Evolutionary conservation across 257 asterid species (phyloP), one percentile per base, ranked within the genome.

Genomic region (Scutellaria baicalensis): DNA sequence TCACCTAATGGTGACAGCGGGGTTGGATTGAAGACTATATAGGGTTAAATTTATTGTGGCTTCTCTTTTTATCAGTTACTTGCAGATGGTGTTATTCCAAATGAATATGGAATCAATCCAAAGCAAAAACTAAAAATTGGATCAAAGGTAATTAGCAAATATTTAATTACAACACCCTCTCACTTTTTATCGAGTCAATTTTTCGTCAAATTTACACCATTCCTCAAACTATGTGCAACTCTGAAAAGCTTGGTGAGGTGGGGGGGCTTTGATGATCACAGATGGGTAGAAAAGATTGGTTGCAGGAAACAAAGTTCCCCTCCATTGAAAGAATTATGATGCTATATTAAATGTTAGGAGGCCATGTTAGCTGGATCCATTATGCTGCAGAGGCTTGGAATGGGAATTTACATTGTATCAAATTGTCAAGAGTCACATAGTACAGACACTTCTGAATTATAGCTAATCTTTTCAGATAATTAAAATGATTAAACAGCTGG

Each of bases 21-120:
- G n/a, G n/a, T n/a, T n/a, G n/a, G n/a, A n/a, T n/a, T n/a, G n/a
- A n/a, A n/a, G n/a, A n/a, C n/a, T n/a, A n/a, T n/a, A n/a, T n/a
- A n/a, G n/a, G n/a, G n/a, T n/a, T n/a, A n/a, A n/a, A n/a, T 70
- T 54, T 60, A 54, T 9, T 58, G 18, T 49, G 60, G 12, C 77
- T 59, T 51, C 44, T 55, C 73, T 79, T 75, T 79, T 47, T 72
- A 81, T 68, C 87, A 93, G 97, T 75, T 84, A 77, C 96, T 94
- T 76, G 99, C 99, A 69, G 99, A 94, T 83, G 99, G 99, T 61
- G 99, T 94, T 74, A 94, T 94, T 79, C 99, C 99, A 64, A 94
- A 94, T 75, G 99, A 94, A 81, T 94, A 94, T 66, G 99, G 99
- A 54, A 94, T 94, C 79, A 94, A 94, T 74, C 96, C 99, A 27